A percentile compares a stretch with the other conserved stretches of the same genome.
Evolutionary conservation across 148 eudicot species (phyloP).

Genomic region (Silene conica): DNA sequence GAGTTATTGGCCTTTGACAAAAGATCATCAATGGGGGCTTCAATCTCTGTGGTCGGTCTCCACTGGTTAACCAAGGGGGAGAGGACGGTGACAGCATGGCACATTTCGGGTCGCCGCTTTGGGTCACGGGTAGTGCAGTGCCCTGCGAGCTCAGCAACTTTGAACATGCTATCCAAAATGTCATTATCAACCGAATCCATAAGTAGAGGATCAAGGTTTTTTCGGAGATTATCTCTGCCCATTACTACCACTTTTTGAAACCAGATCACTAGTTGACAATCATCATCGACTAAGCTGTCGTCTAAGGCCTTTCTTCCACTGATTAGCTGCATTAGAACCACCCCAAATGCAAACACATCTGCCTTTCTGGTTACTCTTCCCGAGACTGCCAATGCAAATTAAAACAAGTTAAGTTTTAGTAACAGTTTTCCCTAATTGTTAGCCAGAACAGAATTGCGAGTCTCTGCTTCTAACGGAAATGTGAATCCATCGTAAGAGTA

Average conservation of each 20-base stretch:
- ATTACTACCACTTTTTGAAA: constrained; percentile 36
- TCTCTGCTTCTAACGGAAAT: too few relatives aligned
- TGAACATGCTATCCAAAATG: constrained; percentile 40
- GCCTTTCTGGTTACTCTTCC: constrained; percentile 66
- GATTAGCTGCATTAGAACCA: constrained; percentile 56
- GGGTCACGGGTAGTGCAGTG: constrained; percentile 67
- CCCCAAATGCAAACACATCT: constrained; percentile 62
- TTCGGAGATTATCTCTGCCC: constrained; percentile 36
- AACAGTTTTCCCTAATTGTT: too few relatives aligned
- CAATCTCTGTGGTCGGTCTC: constrained; percentile 32
- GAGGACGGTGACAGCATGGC: constrained; percentile 50
- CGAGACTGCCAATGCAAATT: constrained; percentile 35
- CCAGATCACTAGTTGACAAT: constrained; percentile 48
- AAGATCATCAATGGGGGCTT: not conserved
- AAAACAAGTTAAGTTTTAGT: too few relatives aligned
- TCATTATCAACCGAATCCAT: constrained; percentile 35
- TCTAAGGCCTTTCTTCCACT: constrained; percentile 64
- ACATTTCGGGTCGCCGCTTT: constrained; percentile 57
- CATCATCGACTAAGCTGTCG: constrained; percentile 47
- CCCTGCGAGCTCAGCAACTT: constrained; percentile 59
- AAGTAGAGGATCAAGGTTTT: constrained; percentile 42
- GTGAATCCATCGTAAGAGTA: too few relatives aligned
- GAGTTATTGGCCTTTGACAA: constrained; percentile 23
- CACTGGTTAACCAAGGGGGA: constrained; percentile 57
- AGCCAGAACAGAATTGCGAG: too few relatives aligned